Conservation (phyloP, 2,329 filamentous ascomycete species). For the Colletotrichum tabaci region DNA sequence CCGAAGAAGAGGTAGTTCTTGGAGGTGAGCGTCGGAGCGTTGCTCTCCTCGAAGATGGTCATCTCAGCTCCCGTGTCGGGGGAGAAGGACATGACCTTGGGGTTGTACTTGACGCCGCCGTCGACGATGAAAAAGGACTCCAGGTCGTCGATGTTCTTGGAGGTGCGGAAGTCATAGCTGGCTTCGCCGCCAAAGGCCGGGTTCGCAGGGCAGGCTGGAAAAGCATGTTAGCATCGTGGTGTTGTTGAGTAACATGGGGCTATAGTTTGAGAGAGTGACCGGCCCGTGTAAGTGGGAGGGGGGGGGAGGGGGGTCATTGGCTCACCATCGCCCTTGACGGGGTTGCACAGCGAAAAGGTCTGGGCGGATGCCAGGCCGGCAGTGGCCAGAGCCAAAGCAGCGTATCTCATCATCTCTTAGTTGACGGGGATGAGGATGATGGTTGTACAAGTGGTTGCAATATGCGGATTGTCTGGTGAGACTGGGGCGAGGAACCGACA, state of each 20-base stretch:
- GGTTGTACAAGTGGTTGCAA: background rate
- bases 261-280: too few relatives aligned
- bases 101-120: slow-evolving; percentile 58
- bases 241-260: too few relatives aligned
- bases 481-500: background rate
- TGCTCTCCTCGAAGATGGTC: slow-evolving; percentile 60
- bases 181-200: slow-evolving; percentile 40
- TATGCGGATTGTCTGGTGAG: background rate
- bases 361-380: slow-evolving; percentile 38
- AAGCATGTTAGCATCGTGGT: slow-evolving; percentile 12
- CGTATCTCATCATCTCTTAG: slow-evolving; percentile 29
- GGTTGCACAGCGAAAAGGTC: slow-evolving; percentile 42
- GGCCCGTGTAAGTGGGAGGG: background rate
- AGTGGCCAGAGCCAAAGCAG: slow-evolving; percentile 35
- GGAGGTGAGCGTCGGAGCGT: slow-evolving; percentile 62
- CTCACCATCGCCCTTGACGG: slow-evolving; percentile 42
- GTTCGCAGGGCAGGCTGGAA: slow-evolving; percentile 40
- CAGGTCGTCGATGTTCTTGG: slow-evolving; percentile 53
- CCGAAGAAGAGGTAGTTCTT: slow-evolving; percentile 69
- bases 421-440: background rate
- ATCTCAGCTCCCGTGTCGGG: slow-evolving; percentile 62
- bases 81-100: slow-evolving; percentile 55
- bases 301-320: background rate
- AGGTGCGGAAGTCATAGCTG: slow-evolving; percentile 37
- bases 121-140: slow-evolving; percentile 70